A percentile compares a stretch with the other conserved stretches of the same genome.
phyloP scores from a whole-genome alignment of 345 rosid genomes.

The Reutealis trisperma region DNA sequence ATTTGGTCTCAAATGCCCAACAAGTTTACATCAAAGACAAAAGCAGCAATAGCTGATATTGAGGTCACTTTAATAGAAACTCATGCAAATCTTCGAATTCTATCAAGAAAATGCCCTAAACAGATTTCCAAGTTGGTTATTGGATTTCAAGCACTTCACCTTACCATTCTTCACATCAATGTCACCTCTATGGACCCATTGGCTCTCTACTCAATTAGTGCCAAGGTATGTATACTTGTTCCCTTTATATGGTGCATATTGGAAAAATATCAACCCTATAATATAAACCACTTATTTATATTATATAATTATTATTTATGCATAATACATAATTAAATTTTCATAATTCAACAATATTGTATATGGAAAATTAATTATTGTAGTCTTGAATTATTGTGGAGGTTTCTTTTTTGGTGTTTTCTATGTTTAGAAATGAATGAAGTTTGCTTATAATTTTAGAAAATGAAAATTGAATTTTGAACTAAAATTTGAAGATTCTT shows the following conservation, averaged over 20 bases:
- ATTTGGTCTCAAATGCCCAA: slow-evolving; percentile 53
- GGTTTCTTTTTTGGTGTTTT: not conserved
- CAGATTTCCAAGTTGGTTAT: slow-evolving; percentile 63
- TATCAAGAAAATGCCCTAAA: slow-evolving; percentile 50
- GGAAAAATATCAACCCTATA: no score
- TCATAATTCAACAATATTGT: no score
- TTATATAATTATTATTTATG: no score
- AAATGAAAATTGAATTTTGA: slow-evolving; percentile 10
- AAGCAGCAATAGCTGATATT: slow-evolving; percentile 59
- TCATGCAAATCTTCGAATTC: slow-evolving; percentile 81
- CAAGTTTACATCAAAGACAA: slow-evolving; percentile 47
- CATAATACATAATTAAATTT: no score
- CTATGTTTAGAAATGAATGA: slow-evolving; percentile 1
- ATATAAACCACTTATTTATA: no score
- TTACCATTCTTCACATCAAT: slow-evolving; percentile 74
- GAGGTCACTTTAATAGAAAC: slow-evolving; percentile 86
- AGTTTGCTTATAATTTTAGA: slow-evolving; percentile 8
- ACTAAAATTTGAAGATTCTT: slow-evolving; percentile 20
- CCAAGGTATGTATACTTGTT: slow-evolving; percentile 53
- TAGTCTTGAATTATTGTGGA: slow-evolving; percentile 27
- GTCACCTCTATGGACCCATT: slow-evolving; percentile 54
- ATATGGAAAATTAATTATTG: no score
- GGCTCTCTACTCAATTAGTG: slow-evolving; percentile 74
- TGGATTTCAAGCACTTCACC: slow-evolving; percentile 62
- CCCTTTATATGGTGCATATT: not conserved